Conservation (phyloP, 805 yeast genomes). For the Candida glaebosa region DNA sequence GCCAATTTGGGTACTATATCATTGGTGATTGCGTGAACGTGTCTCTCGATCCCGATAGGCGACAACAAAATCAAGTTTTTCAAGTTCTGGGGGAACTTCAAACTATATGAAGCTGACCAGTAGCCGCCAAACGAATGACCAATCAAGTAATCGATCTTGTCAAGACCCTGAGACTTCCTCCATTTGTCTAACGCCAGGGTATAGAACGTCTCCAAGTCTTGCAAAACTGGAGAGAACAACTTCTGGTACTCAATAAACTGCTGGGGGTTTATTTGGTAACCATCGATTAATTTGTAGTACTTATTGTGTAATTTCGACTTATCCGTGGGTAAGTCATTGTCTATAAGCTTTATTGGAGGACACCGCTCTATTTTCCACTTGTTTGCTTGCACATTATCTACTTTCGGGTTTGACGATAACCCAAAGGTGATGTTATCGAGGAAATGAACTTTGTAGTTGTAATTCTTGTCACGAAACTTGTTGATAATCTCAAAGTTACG, state of each 20-base stretch:
- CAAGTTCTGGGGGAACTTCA: slow-evolving; percentile 53
- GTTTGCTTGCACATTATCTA: slow-evolving; percentile 17
- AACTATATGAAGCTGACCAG: slow-evolving; percentile 60
- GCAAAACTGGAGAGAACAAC: slow-evolving; percentile 35
- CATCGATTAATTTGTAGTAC: slow-evolving; percentile 38
- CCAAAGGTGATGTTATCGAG: slow-evolving; percentile 52
- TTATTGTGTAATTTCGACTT: slow-evolving; percentile 31
- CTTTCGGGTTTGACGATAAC: slow-evolving; percentile 45
- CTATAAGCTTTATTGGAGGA: slow-evolving; percentile 24
- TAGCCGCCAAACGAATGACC: slow-evolving; percentile 85
- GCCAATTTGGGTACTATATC: neutral
- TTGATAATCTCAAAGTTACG: slow-evolving; percentile 46
- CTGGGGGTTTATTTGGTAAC: slow-evolving; percentile 23
- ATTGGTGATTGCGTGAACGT: slow-evolving; percentile 55
- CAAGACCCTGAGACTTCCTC: slow-evolving; percentile 49
- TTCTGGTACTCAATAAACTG: slow-evolving; percentile 28
- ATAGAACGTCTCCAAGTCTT: slow-evolving; percentile 53
- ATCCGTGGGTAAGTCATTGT: slow-evolving; percentile 21
- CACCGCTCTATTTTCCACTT: slow-evolving; percentile 18
- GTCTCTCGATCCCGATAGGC: slow-evolving; percentile 78
- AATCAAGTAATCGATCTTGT: slow-evolving; percentile 54
- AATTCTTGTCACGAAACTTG: slow-evolving; percentile 22
- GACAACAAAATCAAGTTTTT: slow-evolving; percentile 58
- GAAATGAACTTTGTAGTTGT: slow-evolving; percentile 46
- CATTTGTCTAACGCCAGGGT: slow-evolving; percentile 60